These are phyloP conservation scores for Euphrasia arctica DNA, from an alignment of 305 asterid species.

Conservation along the genomic window DNA sequence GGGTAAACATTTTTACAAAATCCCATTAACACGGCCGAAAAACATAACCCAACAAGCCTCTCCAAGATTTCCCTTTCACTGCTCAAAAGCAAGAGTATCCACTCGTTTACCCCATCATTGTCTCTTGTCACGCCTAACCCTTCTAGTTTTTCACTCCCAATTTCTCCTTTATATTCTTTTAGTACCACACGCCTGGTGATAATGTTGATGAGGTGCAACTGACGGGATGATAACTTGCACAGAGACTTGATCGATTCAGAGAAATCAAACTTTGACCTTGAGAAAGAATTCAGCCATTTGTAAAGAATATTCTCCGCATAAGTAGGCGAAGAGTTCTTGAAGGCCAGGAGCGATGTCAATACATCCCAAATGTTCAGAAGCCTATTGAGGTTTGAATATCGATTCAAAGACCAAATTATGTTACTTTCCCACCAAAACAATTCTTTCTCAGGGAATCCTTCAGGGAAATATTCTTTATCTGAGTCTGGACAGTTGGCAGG, in stretches of 20 bases:
- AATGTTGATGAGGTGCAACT: conserved; percentile 67
- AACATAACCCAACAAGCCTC: conserved; percentile 59
- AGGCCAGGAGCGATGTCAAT: conserved; percentile 60
- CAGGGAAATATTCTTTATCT: conserved; percentile 42
- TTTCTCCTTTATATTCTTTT: conserved; percentile 35
- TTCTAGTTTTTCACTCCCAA: conserved; percentile 30
- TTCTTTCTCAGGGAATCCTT: conserved; percentile 54
- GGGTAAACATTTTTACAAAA: conserved; percentile 30
- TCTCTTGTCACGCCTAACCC: conserved; percentile 33
- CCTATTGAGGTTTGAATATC: conserved; percentile 40
- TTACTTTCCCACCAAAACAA: conserved; percentile 61
- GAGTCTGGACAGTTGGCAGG: conserved; percentile 34
- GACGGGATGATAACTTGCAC: conserved; percentile 54
- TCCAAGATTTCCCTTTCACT: conserved; percentile 73
- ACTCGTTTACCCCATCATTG: conserved; percentile 37
- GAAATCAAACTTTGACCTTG: conserved; percentile 39
- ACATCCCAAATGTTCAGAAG: conserved; percentile 75
- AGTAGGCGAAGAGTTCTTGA: conserved; percentile 52
- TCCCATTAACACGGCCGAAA: conserved; percentile 39
- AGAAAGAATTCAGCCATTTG: conserved; percentile 58
- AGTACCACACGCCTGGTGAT: conserved; percentile 59
- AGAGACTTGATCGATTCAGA: conserved; percentile 40
- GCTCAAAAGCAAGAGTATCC: conserved; percentile 56
- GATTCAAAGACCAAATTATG: conserved; percentile 58
- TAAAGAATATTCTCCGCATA: conserved; percentile 47